Percentiles rank a stretch among this genome's conserved stretches.
Evolutionary conservation across 352 stramenopile genomes (phyloP).

Genomic region (Phytopythium boreale): DNA sequence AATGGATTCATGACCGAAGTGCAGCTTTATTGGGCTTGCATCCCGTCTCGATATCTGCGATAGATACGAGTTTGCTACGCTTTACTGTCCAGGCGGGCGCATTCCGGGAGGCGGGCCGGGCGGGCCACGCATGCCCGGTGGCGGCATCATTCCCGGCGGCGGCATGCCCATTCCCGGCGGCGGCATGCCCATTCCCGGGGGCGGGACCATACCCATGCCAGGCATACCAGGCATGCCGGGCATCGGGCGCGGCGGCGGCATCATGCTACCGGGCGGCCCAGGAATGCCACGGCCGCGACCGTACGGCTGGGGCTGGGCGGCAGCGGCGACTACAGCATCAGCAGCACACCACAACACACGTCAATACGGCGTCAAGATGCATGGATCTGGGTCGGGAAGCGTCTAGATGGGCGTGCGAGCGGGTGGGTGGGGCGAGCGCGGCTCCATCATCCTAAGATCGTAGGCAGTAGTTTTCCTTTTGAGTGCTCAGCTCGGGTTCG

Average conservation of each 20-base stretch:
- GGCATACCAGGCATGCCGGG: slow-evolving; percentile 69
- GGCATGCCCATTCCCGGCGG: slow-evolving; percentile 70
- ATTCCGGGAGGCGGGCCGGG: slow-evolving; percentile 49
- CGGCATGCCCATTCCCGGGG: slow-evolving; percentile 44
- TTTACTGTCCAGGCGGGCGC: slow-evolving; percentile 75
- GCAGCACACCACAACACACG: slow-evolving; percentile 4
- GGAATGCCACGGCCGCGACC: slow-evolving; percentile 74
- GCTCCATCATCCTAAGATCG: slow-evolving; percentile 88
- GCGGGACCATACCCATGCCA: slow-evolving; percentile 63
- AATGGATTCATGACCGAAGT: background rate
- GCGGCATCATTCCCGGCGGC: slow-evolving; percentile 73
- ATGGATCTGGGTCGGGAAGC: background rate
- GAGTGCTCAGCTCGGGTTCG: slow-evolving; percentile 70
- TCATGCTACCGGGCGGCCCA: slow-evolving; percentile 53
- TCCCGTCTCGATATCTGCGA: background rate
- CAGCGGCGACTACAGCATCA: slow-evolving; percentile 55
- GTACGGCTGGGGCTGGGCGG: slow-evolving; percentile 78
- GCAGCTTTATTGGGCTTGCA: background rate
- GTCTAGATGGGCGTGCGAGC: background rate
- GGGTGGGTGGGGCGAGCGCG: slow-evolving; percentile 5
- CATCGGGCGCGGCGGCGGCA: slow-evolving; percentile 61
- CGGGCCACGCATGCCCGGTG: slow-evolving; percentile 23
- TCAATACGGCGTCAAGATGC: slow-evolving; percentile 6
- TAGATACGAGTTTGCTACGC: background rate
- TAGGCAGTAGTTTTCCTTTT: slow-evolving; percentile 68